phyloP scores from a whole-genome alignment of 192 early-diverging fungal genomes.

The Mortierella claussenii region DNA sequence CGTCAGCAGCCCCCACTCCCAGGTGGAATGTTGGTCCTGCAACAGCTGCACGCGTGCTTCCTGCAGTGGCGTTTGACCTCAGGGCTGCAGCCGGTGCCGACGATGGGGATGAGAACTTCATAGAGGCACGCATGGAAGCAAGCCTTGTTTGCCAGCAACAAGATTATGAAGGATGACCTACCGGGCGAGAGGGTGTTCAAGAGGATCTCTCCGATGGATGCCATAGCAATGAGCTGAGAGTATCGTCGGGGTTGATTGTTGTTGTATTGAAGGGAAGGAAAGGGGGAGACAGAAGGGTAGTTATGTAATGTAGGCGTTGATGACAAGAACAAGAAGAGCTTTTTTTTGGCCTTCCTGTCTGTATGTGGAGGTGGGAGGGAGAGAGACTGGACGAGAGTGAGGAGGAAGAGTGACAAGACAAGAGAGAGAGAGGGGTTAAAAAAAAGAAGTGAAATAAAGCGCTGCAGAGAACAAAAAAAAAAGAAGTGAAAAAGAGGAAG shows the following conservation, averaged over 20 bases:
- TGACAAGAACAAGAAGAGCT: no score
- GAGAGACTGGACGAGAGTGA: background rate
- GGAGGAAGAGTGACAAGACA: background rate
- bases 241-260: background rate
- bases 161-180: slow-evolving; percentile 45
- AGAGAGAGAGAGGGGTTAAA: slow-evolving; percentile 16
- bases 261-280: background rate
- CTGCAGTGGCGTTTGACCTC: no score
- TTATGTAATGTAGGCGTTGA: background rate
- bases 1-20: no score
- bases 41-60: no score
- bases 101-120: no score
- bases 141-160: no score
- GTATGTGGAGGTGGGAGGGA: no score
- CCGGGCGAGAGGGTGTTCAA: slow-evolving; percentile 81
- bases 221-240: slow-evolving; percentile 11
- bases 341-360: no score
- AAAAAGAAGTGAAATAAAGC: slow-evolving; percentile 12
- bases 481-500: slow-evolving; percentile 14
- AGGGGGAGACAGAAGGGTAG: background rate
- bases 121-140: no score
- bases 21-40: no score
- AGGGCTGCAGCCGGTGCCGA: no score
- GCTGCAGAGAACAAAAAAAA: slow-evolving; percentile 18
- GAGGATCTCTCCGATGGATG: slow-evolving; percentile 77